Evolutionary conservation across 1,284 basidiomycete genomes (phyloP).

Genomic region (Tilletia caries): DNA sequence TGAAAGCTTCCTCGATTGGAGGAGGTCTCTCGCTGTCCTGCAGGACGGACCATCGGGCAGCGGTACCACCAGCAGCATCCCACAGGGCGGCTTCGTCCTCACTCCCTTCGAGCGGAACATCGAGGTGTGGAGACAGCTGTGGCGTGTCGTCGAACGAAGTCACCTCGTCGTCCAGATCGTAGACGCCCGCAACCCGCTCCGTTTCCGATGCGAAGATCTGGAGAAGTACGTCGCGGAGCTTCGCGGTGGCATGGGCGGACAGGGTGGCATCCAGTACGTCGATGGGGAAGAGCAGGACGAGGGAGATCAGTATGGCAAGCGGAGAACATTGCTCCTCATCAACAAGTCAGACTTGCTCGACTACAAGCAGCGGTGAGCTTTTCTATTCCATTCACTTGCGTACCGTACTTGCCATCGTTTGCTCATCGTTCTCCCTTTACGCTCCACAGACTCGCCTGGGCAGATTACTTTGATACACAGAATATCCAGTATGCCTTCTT

Average conservation of each 20-base stretch:
- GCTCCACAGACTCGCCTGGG: slow-evolving; percentile 68
- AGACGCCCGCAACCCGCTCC: slow-evolving; percentile 51
- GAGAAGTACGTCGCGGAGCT: slow-evolving; percentile 48
- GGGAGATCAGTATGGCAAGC: slow-evolving; percentile 56
- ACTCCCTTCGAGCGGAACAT: slow-evolving; percentile 54
- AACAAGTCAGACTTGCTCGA: slow-evolving; percentile 96
- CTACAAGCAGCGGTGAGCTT: slow-evolving; percentile 70
- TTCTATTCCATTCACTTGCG: not conserved
- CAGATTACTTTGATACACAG: slow-evolving; percentile 83
- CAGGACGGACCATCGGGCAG: slow-evolving; percentile 37
- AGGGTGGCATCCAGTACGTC: slow-evolving; percentile 85
- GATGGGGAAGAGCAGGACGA: slow-evolving; percentile 58
- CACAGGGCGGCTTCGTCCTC: slow-evolving; percentile 38
- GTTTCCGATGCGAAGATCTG: slow-evolving; percentile 52
- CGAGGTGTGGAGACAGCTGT: slow-evolving; percentile 54
- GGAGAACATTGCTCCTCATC: slow-evolving; percentile 78
- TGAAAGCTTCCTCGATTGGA: slow-evolving; percentile 52
- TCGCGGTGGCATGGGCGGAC: slow-evolving; percentile 65
- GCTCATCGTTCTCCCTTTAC: not conserved
- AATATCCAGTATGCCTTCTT: slow-evolving; percentile 87
- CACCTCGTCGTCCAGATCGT: slow-evolving; percentile 53
- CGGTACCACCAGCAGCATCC: slow-evolving; percentile 2
- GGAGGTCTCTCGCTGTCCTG: slow-evolving; percentile 48
- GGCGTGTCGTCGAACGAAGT: slow-evolving; percentile 52
- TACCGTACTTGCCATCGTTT: not conserved